Evolutionary conservation across 23 red algal genomes (phyloP).

Genomic region (Cyanidiococcus yangmingshanensis): DNA sequence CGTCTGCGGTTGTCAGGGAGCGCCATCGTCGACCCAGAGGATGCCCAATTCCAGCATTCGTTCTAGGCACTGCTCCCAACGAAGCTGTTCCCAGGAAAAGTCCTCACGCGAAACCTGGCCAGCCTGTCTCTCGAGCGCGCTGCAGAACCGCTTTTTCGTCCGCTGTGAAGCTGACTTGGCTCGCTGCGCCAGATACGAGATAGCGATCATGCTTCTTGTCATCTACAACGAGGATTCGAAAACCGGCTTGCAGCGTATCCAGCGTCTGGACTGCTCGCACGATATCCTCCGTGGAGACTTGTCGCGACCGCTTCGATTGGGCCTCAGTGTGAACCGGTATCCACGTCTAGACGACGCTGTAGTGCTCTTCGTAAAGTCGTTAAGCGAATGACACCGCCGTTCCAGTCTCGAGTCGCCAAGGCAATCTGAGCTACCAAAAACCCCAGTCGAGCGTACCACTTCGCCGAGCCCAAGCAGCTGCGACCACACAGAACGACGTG

Average conservation of each 20-base stretch:
- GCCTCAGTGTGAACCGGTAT: neutral
- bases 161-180: neutral
- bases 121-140: neutral
- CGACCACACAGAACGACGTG: slow-evolving; percentile 2
- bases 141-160: neutral
- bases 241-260: neutral
- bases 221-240: neutral
- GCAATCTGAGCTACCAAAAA: slow-evolving; percentile 9
- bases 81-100: neutral
- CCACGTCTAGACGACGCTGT: neutral
- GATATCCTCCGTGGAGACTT: slow-evolving; percentile 1
- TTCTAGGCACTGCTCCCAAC: neutral
- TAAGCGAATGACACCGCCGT: slow-evolving; percentile 15
- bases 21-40: slow-evolving; percentile 14
- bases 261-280: neutral
- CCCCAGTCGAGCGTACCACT: slow-evolving; percentile 17
- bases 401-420: neutral
- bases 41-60: neutral
- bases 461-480: neutral
- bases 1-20: neutral
- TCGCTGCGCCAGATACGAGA: neutral
- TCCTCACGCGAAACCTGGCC: neutral
- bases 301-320: neutral
- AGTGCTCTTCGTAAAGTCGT: neutral
- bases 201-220: neutral